A percentile compares a stretch with the other conserved stretches of the same genome.
phyloP scores from a whole-genome alignment of 176 grass and related monocot species.

The Melocanna baccifera region DNA sequence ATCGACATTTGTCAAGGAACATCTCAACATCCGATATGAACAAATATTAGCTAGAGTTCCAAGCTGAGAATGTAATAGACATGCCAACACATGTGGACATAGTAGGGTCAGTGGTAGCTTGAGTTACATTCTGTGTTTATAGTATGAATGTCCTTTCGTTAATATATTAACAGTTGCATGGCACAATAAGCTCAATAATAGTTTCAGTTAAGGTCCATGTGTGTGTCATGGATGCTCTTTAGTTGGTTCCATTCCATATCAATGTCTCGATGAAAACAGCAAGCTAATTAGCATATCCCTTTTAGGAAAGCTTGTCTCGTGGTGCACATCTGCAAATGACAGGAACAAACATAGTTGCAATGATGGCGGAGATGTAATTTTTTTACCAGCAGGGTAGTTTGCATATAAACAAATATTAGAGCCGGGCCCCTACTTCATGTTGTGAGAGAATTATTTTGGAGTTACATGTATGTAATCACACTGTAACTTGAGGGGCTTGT shows the following conservation, averaged over 20 bases:
- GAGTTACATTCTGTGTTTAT: neutral
- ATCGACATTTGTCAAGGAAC: neutral
- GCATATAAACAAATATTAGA: neutral
- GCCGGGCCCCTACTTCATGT: neutral
- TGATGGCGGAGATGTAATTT: neutral
- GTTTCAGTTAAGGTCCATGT: slow-evolving; percentile 19
- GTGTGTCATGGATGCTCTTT: neutral
- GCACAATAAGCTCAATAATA: neutral
- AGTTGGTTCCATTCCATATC: neutral
- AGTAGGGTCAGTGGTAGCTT: slow-evolving; percentile 1
- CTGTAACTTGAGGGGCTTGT: neutral
- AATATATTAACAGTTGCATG: neutral
- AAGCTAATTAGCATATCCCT: neutral
- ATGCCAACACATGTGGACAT: slow-evolving; percentile 11
- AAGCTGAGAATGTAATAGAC: slow-evolving; percentile 8
- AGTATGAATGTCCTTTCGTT: neutral
- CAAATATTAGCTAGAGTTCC: neutral
- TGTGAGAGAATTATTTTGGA: neutral
- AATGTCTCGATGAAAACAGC: neutral
- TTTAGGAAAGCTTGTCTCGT: neutral
- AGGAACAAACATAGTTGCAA: neutral
- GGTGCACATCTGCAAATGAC: neutral
- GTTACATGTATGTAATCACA: neutral
- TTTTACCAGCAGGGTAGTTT: neutral
- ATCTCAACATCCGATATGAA: neutral